These are phyloP conservation scores for Acanthamoeba culbertsoni DNA, from an alignment of 208 protist species.

Conservation along the genomic window DNA sequence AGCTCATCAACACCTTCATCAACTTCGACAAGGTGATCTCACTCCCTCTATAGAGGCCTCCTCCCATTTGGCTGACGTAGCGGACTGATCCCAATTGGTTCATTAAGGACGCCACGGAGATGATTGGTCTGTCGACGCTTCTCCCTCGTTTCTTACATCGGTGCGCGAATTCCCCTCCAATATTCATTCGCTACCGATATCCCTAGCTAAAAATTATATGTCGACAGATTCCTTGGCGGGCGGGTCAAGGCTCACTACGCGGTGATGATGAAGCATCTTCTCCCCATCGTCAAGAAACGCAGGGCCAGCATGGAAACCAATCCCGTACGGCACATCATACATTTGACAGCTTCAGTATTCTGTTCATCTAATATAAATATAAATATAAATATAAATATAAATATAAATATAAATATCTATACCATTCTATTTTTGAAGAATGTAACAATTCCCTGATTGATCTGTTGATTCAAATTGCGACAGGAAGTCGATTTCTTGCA, in stretches of 20 bases:
- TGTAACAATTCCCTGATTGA: too few species aligned
- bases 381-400: too few species aligned
- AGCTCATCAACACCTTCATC: conserved; percentile 35
- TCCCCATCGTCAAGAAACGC: conserved; percentile 5
- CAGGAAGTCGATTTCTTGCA: not conserved
- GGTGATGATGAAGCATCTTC: conserved; percentile 12
- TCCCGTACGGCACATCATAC: too few species aligned
- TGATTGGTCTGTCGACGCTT: not conserved
- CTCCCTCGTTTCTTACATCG: not conserved
- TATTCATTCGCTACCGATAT: too few species aligned
- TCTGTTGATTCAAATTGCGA: too few species aligned
- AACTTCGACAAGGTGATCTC: not conserved
- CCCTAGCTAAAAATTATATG: not conserved
- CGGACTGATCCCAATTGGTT: too few species aligned
- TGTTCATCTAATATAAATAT: too few species aligned
- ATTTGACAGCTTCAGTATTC: too few species aligned
- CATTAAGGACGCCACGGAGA: not conserved
- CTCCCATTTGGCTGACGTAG: not conserved
- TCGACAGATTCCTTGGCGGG: not conserved
- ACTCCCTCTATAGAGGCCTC: not conserved
- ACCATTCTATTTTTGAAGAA: too few species aligned
- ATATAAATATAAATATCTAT: too few species aligned
- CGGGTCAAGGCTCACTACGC: not conserved
- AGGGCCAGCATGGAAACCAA: not conserved
- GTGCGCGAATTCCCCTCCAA: not conserved